Evolutionary conservation across 2,329 filamentous ascomycete genomes (phyloP).

Genomic region (Aspergillus texensis): DNA sequence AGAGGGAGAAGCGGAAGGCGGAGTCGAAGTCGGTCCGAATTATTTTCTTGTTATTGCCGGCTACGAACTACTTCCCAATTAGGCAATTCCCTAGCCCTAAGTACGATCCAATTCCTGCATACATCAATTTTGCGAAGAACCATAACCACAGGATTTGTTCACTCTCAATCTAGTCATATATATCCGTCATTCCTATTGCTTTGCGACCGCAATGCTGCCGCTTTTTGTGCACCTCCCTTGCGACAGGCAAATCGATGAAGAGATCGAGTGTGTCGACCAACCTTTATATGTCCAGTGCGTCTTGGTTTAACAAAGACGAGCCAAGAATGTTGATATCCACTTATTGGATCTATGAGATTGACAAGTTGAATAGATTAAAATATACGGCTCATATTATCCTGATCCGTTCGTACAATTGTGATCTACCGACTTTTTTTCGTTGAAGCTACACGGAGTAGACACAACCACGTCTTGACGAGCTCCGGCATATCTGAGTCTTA

Average conservation of each 20-base stretch:
- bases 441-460: background rate
- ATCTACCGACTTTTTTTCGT: background rate
- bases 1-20: background rate
- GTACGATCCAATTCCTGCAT: background rate
- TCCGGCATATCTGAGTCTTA: too few species aligned
- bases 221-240: background rate
- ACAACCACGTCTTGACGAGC: background rate
- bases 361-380: background rate
- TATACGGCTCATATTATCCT: background rate
- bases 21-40: background rate
- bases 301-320: background rate
- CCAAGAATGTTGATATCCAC: too few species aligned
- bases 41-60: background rate
- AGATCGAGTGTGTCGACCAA: background rate
- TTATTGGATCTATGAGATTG: background rate
- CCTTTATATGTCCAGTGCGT: background rate
- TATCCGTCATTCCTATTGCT: background rate
- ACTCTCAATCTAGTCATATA: too few species aligned
- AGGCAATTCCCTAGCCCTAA: background rate
- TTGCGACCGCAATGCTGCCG: background rate
- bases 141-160: too few species aligned
- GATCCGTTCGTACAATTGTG: background rate
- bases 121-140: too few species aligned
- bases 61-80: background rate
- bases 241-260: background rate